Percentiles rank a stretch among this genome's conserved stretches.
phyloP scores from a whole-genome alignment of 1,284 basidiomycete genomes.

The Irpex rosettiformis region DNA sequence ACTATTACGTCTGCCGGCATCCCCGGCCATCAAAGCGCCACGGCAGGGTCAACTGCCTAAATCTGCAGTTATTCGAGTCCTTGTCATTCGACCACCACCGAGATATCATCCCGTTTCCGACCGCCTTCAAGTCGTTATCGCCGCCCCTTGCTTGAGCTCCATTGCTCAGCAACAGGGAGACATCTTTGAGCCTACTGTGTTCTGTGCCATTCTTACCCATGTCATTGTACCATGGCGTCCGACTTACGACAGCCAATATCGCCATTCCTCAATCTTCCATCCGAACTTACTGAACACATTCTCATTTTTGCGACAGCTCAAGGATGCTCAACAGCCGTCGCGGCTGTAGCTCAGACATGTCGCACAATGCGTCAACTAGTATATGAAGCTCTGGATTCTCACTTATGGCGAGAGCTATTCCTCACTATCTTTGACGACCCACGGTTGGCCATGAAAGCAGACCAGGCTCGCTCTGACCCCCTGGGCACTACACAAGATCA shows the following conservation, averaged over 20 bases:
- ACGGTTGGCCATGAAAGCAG: slow-evolving; percentile 16
- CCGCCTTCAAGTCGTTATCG: background rate
- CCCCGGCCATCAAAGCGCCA: background rate
- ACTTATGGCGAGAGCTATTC: slow-evolving; percentile 53
- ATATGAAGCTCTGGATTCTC: slow-evolving; percentile 39
- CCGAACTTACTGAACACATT: slow-evolving; percentile 43
- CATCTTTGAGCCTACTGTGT: no score
- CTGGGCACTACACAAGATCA: background rate
- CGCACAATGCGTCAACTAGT: slow-evolving; percentile 36
- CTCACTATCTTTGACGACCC: slow-evolving; percentile 50
- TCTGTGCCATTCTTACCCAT: background rate
- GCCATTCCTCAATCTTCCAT: slow-evolving; percentile 23
- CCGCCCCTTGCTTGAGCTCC: no score
- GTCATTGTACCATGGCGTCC: background rate
- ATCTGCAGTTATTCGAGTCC: background rate
- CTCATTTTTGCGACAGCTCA: slow-evolving; percentile 33
- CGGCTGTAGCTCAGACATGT: slow-evolving; percentile 43
- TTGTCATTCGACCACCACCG: background rate
- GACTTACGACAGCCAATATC: background rate
- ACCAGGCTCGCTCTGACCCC: background rate
- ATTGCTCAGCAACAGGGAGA: no score
- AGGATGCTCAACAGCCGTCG: slow-evolving; percentile 33
- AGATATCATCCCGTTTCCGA: background rate
- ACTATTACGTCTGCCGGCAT: background rate
- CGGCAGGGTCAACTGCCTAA: background rate